Conservation (phyloP, 176 grass and related monocot genomes). For the Leersia perrieri region DNA sequence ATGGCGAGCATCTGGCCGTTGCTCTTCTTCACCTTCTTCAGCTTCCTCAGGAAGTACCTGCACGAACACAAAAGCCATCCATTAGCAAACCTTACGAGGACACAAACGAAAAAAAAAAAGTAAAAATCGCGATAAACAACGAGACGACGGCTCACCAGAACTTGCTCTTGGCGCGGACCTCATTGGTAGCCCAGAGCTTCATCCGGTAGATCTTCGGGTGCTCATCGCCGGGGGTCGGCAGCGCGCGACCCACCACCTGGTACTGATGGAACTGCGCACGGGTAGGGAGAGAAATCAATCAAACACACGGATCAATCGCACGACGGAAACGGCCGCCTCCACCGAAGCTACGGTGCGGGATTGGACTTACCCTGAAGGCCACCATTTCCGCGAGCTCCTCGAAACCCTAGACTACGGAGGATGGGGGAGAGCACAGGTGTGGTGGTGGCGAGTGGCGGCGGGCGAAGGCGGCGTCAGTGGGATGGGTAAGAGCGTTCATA, state of each 20-base stretch:
- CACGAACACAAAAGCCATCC: neutral
- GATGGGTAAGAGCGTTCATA: slow-evolving; percentile 4
- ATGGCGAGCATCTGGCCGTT: slow-evolving; percentile 76
- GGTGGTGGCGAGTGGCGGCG: slow-evolving; percentile 25
- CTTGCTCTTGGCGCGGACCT: slow-evolving; percentile 85
- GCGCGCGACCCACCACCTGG: slow-evolving; percentile 73
- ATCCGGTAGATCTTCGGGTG: slow-evolving; percentile 91
- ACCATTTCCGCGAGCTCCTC: slow-evolving; percentile 46
- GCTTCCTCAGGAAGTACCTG: slow-evolving; percentile 86
- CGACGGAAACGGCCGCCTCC: neutral
- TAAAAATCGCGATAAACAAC: neutral
- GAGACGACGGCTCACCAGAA: slow-evolving; percentile 47
- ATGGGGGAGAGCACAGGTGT: neutral
- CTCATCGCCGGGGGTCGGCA: slow-evolving; percentile 64
- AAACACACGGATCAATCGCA: neutral
- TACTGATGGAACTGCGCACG: slow-evolving; percentile 80
- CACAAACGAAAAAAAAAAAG: neutral
- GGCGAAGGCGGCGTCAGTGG: neutral
- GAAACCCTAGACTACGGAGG: slow-evolving; percentile 11
- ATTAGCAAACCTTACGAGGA: neutral
- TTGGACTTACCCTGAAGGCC: slow-evolving; percentile 44
- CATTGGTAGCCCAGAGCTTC: slow-evolving; percentile 88
- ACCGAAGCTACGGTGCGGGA: neutral
- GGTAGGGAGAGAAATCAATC: neutral
- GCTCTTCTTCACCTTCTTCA: slow-evolving; percentile 95